A percentile compares a stretch with the other conserved stretches of the same genome.
Conservation (phyloP, 2,329 filamentous ascomycete genomes). For the Hymenoscyphus salicellus region DNA sequence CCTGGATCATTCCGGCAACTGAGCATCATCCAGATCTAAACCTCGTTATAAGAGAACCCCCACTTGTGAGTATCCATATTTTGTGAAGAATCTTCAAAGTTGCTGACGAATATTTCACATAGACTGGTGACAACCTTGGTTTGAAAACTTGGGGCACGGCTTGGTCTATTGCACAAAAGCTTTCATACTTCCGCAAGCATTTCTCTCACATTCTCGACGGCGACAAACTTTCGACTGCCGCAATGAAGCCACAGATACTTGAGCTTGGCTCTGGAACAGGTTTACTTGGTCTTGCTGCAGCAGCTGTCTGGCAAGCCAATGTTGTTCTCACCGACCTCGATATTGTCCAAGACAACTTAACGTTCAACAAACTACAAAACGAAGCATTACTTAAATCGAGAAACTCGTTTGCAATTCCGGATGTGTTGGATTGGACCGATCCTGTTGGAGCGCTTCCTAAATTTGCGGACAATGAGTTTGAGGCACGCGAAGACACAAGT, state of each 20-base stretch:
- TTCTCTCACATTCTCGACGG: constrained; percentile 38
- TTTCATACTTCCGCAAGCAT: constrained; percentile 45
- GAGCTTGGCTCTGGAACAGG: constrained; percentile 81
- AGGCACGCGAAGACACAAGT: not conserved
- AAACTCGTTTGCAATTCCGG: constrained; percentile 58
- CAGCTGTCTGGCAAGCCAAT: constrained; percentile 61
- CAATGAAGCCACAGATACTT: constrained; percentile 1
- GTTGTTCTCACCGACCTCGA: constrained; percentile 77
- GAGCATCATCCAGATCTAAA: constrained; percentile 47
- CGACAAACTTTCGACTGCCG: constrained; percentile 6
- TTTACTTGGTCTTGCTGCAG: constrained; percentile 78
- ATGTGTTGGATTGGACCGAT: constrained; percentile 54
- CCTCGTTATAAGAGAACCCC: constrained; percentile 77
- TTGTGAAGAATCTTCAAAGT: not conserved
- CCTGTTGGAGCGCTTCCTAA: constrained; percentile 39
- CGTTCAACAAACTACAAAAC: constrained; percentile 35
- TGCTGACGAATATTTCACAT: not conserved
- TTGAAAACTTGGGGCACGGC: constrained; percentile 96
- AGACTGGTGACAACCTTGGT: constrained; percentile 79
- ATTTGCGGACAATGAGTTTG: constrained; percentile 35
- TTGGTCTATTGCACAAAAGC: constrained; percentile 74
- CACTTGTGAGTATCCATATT: constrained; percentile 46
- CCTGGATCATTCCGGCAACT: constrained; percentile 54
- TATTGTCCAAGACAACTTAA: constrained; percentile 57
- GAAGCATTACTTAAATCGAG: constrained; percentile 51